Base-by-base conservation (phyloP, 441 rosid genomes). In the Erysimum cheiri region DNA sequence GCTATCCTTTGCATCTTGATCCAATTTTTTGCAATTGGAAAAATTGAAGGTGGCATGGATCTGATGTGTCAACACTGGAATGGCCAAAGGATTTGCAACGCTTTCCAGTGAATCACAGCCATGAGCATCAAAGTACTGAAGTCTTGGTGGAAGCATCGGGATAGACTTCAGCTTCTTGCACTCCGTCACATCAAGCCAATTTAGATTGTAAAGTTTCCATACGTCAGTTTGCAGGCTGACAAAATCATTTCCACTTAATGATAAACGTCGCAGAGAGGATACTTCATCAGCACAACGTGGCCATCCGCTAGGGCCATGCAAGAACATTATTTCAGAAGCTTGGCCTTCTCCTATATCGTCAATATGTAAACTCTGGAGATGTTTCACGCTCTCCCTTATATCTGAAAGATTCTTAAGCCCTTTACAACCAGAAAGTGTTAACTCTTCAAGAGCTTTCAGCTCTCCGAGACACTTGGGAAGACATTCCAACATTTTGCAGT, bases 351-450 rank as follows among this genome's bases (percentile, higher is more conserved):
- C 35, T 29, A 1, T 64, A 3, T 28, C 6, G 2, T 69, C 70
- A 1, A 64, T 1, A 31, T 2, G 43, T 58, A 79, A 53, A 48
- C 1, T 46, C 64, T 13, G 13, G 17, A 52, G 28, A 32, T 60
- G 64, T 47, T 60, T 6, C 53, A 77, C 10, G 41, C 29, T 48
- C 0, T 28, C 0, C 59, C 12, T 43, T 0, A 60, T 13, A 5
- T 72, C 17, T 0, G 80, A 37, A 46, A 82, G 13, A 10, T 10
- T 22, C 8, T 8, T 5, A 22, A 70, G 64, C 19, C 36, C 61
- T 54, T 12, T 61, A 65, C 78, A 84, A 3, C 71, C 77, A 44
- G 80, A 78, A 0, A 78, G 67, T 48, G 53, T n/a, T 3, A 69
- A 13, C 17, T 52, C 43, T 1, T 74, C 41, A 11, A 76, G 80